These are phyloP conservation scores for Eucalyptus rudis DNA, from an alignment of 345 rosid species.

Conservation along the genomic window DNA sequence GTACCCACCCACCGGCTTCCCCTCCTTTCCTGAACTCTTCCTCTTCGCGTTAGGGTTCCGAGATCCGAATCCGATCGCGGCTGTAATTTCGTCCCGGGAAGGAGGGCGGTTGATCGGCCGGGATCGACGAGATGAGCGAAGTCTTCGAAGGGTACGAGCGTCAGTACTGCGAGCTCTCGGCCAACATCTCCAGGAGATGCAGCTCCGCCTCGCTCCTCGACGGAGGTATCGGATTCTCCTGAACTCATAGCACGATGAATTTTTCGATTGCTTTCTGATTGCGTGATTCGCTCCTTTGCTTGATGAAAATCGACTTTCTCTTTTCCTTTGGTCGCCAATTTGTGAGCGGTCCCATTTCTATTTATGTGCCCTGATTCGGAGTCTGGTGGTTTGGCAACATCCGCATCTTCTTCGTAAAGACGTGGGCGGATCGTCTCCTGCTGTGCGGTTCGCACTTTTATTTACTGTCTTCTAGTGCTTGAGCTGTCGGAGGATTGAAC, in stretches of 20 bases:
- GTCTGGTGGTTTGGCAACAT: not conserved
- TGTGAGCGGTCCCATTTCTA: not conserved
- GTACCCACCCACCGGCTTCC: not conserved
- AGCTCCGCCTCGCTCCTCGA: conserved; percentile 39
- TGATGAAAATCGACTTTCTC: not conserved
- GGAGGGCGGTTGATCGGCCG: not conserved
- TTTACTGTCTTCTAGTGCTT: not conserved
- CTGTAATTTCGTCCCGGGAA: not conserved
- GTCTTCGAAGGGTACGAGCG: conserved; percentile 90
- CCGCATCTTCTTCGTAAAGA: not conserved
- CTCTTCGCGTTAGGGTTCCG: not conserved
- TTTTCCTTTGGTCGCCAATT: not conserved
- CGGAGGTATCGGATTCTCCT: conserved; percentile 21
- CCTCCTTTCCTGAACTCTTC: not conserved
- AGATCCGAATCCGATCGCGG: not conserved
- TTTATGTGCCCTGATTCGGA: not conserved
- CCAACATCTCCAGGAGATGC: conserved; percentile 73
- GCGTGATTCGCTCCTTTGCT: not conserved
- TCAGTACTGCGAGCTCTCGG: conserved; percentile 87
- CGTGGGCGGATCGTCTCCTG: not conserved
- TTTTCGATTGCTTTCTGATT: not conserved
- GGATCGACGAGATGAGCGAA: conserved; percentile 50
- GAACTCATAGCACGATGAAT: not conserved
- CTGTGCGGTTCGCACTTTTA: not conserved
- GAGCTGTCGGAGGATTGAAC: not conserved